phyloP scores from a whole-genome alignment of 805 yeast species.

The Wickerhamomyces subpelliculosus region DNA sequence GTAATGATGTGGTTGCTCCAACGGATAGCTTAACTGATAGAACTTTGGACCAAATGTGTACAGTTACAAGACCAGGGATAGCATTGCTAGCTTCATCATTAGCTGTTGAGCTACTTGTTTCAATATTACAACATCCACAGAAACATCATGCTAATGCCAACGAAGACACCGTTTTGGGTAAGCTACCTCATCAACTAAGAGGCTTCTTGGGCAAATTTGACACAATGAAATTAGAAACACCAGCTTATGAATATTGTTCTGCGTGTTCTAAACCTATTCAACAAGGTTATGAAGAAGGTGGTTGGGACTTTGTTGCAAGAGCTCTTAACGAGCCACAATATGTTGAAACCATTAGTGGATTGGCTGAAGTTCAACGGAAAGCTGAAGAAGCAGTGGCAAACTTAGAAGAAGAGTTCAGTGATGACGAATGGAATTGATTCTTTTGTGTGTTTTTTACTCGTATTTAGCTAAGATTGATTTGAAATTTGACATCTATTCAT shows the following conservation, averaged over 20 bases:
- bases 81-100: conserved; percentile 82
- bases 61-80: conserved; percentile 95
- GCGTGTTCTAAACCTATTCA: conserved; percentile 72
- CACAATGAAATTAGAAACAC: conserved; percentile 59
- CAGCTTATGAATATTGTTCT: conserved; percentile 72
- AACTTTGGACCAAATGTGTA: conserved; percentile 96
- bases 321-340: conserved; percentile 64
- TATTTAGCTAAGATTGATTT: too few species aligned
- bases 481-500: too few species aligned
- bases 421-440: conserved; percentile 18
- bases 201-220: conserved; percentile 71
- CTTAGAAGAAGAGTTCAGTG: conserved; percentile 20
- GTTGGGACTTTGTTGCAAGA: conserved; percentile 75
- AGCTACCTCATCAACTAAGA: conserved; percentile 82
- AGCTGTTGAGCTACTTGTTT: conserved; percentile 78
- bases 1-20: conserved; percentile 95
- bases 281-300: conserved; percentile 38
- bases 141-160: conserved; percentile 28
- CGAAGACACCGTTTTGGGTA: conserved; percentile 47
- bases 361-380: conserved; percentile 60
- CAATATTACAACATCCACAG: conserved; percentile 61
- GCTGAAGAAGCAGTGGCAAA: conserved; percentile 42
- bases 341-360: conserved; percentile 75
- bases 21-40: conserved; percentile 79
- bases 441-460: too few species aligned